Evolutionary conservation across 768 basidiomycete genomes (phyloP).

Genomic region (Grammothele lineata): DNA sequence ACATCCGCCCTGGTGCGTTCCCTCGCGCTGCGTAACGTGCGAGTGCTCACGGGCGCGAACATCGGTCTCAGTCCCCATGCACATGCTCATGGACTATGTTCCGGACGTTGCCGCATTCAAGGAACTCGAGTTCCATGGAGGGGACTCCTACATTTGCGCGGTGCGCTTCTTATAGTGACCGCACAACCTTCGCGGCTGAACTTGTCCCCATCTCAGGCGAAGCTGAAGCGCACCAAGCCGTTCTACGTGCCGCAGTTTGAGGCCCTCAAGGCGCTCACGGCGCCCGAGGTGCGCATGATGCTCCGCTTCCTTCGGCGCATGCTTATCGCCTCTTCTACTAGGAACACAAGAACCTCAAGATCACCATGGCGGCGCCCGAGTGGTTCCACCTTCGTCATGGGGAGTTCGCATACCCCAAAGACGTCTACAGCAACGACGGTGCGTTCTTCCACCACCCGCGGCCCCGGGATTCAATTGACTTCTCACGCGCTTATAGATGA

Average conservation of each 20-base stretch:
- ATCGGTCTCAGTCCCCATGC: not conserved
- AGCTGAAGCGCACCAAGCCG: slow-evolving; percentile 56
- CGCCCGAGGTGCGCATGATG: slow-evolving; percentile 40
- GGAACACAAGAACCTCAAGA: slow-evolving; percentile 65
- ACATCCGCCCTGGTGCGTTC: slow-evolving; percentile 35
- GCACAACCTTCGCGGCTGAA: no score
- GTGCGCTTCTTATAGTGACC: slow-evolving; percentile 14
- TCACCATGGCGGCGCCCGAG: slow-evolving; percentile 67
- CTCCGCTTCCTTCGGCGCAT: not conserved
- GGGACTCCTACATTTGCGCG: slow-evolving; percentile 26
- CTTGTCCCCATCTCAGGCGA: slow-evolving; percentile 39
- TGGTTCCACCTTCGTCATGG: slow-evolving; percentile 73
- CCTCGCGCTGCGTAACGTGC: no score
- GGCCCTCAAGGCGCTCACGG: slow-evolving; percentile 51
- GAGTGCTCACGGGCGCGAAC: no score
- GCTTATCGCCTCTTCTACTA: slow-evolving; percentile 18
- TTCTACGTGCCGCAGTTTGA: slow-evolving; percentile 65
- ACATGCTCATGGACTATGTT: slow-evolving; percentile 27
- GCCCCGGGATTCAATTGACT: not conserved
- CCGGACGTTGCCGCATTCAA: slow-evolving; percentile 32
- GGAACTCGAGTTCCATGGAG: slow-evolving; percentile 29
- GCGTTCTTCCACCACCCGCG: slow-evolving; percentile 18
- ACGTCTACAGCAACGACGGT: slow-evolving; percentile 61
- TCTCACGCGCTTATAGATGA: slow-evolving; percentile 24
- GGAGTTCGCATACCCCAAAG: slow-evolving; percentile 52